phyloP scores from a whole-genome alignment of 441 rosid species.

The Aquilaria agallochum region DNA sequence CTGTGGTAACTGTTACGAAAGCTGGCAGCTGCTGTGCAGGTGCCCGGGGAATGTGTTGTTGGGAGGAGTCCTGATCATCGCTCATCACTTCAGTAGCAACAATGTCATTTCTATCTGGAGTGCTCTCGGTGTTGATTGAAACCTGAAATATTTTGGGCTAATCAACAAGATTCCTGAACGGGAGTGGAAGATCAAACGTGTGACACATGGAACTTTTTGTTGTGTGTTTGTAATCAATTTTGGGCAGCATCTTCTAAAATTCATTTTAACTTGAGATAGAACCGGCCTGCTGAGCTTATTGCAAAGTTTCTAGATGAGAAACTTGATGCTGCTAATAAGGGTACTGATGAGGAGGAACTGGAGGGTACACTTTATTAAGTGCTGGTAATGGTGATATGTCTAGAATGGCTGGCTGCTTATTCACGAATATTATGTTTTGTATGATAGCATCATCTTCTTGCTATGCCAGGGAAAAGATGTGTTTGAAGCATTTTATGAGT shows the following conservation, averaged over 20 bases:
- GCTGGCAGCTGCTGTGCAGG: no score
- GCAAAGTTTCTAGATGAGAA: conserved; percentile 99
- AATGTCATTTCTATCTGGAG: no score
- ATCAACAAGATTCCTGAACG: no score
- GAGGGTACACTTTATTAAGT: conserved; percentile 97
- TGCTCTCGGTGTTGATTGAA: no score
- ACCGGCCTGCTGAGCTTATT: conserved; percentile 95
- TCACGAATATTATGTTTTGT: not conserved
- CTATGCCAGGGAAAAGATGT: conserved; percentile 86
- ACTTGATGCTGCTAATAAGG: conserved; percentile 99
- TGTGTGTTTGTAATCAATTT: no score
- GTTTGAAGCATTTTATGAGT: conserved; percentile 96
- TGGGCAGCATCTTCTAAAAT: conserved; percentile 4
- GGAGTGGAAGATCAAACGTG: not conserved
- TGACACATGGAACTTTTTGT: no score
- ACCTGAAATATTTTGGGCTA: no score
- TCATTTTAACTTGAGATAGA: conserved; percentile 43
- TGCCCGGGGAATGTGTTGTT: no score
- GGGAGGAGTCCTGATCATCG: no score
- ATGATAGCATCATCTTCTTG: conserved; percentile 1
- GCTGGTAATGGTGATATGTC: conserved; percentile 43
- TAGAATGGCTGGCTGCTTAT: not conserved
- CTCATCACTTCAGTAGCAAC: no score
- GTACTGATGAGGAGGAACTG: conserved; percentile 98
- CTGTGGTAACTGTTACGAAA: no score